A percentile compares a stretch with the other conserved stretches of the same genome.
Evolutionary conservation across 2,329 filamentous ascomycete species (phyloP).

Genomic region (Microsporum canis): DNA sequence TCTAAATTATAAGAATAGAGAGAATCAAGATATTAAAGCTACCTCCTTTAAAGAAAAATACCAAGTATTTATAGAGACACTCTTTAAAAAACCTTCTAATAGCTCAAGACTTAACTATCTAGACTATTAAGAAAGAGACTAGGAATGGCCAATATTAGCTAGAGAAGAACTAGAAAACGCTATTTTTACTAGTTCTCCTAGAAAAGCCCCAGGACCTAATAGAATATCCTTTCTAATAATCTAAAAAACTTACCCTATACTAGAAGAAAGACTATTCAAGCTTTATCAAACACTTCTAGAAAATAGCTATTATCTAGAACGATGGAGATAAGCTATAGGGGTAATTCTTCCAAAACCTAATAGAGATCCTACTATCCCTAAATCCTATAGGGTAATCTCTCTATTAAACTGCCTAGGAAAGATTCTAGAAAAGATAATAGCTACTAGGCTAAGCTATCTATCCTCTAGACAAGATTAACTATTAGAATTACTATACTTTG

Average conservation of each 20-base stretch:
- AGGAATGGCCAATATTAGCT: not conserved
- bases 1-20: not conserved
- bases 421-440: constrained; percentile 19
- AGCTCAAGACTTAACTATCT: not conserved
- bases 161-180: not conserved
- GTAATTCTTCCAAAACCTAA: constrained; percentile 20
- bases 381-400: constrained; percentile 19
- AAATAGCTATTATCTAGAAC: constrained; percentile 6
- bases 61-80: not conserved
- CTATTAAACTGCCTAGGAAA: constrained; percentile 21
- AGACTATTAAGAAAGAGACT: not conserved
- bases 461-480: not conserved
- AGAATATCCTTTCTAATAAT: not conserved
- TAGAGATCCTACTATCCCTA: constrained; percentile 13
- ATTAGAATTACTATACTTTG: not conserved
- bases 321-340: constrained; percentile 14
- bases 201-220: not conserved
- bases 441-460: constrained; percentile 10
- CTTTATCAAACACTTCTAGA: not conserved
- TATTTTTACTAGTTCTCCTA: not conserved
- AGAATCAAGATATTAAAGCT: not conserved
- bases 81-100: not conserved
- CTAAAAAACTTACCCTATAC: not conserved
- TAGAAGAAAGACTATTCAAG: not conserved
- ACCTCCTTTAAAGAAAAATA: not conserved